Conservation (phyloP, 148 eudicot genomes). For the Simmondsia chinensis region DNA sequence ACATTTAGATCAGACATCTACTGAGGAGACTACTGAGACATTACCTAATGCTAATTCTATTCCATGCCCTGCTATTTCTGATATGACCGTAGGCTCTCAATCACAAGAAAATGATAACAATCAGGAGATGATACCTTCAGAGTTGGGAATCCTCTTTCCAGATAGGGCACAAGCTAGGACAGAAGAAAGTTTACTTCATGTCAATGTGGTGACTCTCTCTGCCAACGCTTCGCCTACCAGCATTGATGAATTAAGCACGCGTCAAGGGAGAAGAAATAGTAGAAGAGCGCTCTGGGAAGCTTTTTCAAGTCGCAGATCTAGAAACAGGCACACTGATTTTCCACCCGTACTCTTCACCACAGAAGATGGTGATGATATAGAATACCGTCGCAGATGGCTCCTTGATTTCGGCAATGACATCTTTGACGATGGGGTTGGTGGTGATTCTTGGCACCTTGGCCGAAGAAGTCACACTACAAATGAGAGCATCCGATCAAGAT, state of each 20-base stretch:
- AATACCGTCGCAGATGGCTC: slow-evolving; percentile 62
- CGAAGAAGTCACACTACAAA: slow-evolving; percentile 37
- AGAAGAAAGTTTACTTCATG: slow-evolving; percentile 39
- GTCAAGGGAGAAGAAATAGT: slow-evolving; percentile 52
- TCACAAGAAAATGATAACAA: slow-evolving; percentile 22
- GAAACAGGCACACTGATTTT: slow-evolving; percentile 42
- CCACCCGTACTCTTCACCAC: slow-evolving; percentile 37
- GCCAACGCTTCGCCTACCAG: slow-evolving; percentile 27
- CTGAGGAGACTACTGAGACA: slow-evolving; percentile 23
- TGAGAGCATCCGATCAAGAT: slow-evolving; percentile 44
- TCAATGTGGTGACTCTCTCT: slow-evolving; percentile 43
- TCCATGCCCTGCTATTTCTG: slow-evolving; percentile 22
- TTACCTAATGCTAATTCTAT: slow-evolving; percentile 17
- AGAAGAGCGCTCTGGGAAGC: slow-evolving; percentile 75
- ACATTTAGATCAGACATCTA: slow-evolving; percentile 13
- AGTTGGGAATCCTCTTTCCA: slow-evolving; percentile 26
- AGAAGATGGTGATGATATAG: slow-evolving; percentile 37
- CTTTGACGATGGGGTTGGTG: slow-evolving; percentile 36
- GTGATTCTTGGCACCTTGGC: slow-evolving; percentile 33
- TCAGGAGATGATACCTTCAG: slow-evolving; percentile 31
- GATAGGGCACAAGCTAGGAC: slow-evolving; percentile 32
- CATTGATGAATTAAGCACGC: slow-evolving; percentile 34
- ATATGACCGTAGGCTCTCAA: slow-evolving; percentile 18
- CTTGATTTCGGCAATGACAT: slow-evolving; percentile 51
- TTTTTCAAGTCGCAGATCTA: slow-evolving; percentile 53